Base-by-base conservation (phyloP, 192 early-diverging fungal genomes). In the Spizellomyces sp. region DNA sequence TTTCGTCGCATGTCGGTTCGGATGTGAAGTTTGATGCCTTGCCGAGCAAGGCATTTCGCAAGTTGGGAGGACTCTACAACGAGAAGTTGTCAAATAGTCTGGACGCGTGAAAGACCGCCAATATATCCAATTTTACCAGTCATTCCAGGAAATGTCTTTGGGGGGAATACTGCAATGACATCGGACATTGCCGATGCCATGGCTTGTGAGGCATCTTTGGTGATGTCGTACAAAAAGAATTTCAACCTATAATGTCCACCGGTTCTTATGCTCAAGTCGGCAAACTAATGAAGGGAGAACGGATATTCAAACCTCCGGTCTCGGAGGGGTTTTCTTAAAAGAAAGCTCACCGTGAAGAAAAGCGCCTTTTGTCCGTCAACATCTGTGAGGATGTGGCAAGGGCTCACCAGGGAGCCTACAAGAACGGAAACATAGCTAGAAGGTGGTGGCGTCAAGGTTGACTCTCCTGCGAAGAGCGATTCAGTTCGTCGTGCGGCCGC, bases 141-240 rank as follows among this genome's bases (percentile, higher is more conserved):
- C 57, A 82, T 76, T 6, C 81, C 81, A 14, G 81, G 81, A 54
- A 78, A 82, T 19, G 41, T 48, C 73, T 82, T 82, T 14, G 81
- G 81, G 42, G 36, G 68, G 54, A 58, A 81, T 7, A 74, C 75
- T 12, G 66, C 67, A 58, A 81, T 75, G 15, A 72, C 46, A 19
- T 76, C 67, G 59, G 71, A 75, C 19, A 75, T 64, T 12, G 69
- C 15, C 5, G 63, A 54, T 54, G 50, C 50, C 14, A 54, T 58
- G 7, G 73, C 74, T 78, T 75, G 77, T 6, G 45, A 10, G 8
- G 45, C 60, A 54, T 73, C 45, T 5, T 15, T 12, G 17, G 14
- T 48, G 55, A 80, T 58, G 27, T 83, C 70, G 70, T 75, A 69
- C 27, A 83, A 48, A 46, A 80, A 48, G 57, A 80, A 83, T 57